Evolutionary conservation across 345 rosid genomes (phyloP).

Genomic region (Arabis alpina): DNA sequence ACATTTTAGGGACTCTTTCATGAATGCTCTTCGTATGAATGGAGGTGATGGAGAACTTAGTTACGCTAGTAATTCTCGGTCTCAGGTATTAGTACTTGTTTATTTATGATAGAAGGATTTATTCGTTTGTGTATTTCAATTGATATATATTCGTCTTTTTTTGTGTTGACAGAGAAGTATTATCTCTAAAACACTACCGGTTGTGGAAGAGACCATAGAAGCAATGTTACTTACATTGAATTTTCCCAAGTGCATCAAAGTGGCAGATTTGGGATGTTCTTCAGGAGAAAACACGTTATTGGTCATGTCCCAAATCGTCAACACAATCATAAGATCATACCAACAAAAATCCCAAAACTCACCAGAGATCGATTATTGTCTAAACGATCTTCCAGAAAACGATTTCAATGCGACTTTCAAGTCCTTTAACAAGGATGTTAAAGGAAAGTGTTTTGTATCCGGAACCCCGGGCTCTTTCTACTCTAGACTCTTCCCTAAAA

Average conservation of each 20-base stretch:
- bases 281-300: slow-evolving; percentile 49
- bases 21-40: no score
- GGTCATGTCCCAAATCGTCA: background rate
- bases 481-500: slow-evolving; percentile 44
- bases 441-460: slow-evolving; percentile 31
- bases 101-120: no score
- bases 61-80: no score
- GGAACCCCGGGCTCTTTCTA: slow-evolving; percentile 50
- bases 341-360: background rate
- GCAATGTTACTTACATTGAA: background rate
- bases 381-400: slow-evolving; percentile 22
- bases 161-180: background rate
- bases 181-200: background rate
- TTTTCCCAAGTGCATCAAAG: slow-evolving; percentile 11
- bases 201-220: background rate
- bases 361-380: slow-evolving; percentile 28
- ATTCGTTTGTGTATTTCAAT: background rate
- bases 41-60: no score
- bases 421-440: background rate
- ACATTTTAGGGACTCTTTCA: no score
- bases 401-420: slow-evolving; percentile 39
- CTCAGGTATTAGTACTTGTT: background rate
- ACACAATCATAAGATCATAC: background rate
- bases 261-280: slow-evolving; percentile 51
- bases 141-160: no score